Conservation (phyloP, 306 rosid species). For the Corylus heterophylla region DNA sequence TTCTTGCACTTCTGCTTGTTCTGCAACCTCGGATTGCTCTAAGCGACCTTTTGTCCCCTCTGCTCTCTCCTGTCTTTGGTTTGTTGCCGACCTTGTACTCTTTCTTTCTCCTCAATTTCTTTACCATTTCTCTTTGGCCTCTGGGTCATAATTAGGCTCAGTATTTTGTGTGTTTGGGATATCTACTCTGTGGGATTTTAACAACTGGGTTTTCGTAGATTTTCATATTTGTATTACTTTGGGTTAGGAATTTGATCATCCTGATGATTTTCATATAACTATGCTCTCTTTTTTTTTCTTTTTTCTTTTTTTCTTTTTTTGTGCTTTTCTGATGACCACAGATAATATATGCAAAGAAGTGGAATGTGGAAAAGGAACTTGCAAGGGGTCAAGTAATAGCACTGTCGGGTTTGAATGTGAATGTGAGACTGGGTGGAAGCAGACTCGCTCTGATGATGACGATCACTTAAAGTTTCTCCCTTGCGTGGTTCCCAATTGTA, state of each 20-base stretch:
- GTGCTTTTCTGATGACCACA: constrained; percentile 28
- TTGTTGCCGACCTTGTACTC: constrained; percentile 19
- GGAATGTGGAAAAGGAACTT: constrained; percentile 79
- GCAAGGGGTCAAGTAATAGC: constrained; percentile 62
- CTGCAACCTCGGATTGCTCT: constrained; percentile 42
- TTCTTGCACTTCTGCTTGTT: constrained; percentile 36
- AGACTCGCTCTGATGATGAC: constrained; percentile 32
- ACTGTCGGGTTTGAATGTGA: constrained; percentile 62
- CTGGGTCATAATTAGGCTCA: neutral
- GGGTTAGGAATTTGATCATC: neutral
- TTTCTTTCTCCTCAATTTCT: neutral
- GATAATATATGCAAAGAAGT: constrained; percentile 68
- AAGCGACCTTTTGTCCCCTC: constrained; percentile 49
- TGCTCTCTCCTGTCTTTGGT: constrained; percentile 69
- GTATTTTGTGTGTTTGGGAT: constrained; percentile 1
- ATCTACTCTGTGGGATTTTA: neutral
- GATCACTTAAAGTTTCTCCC: constrained; percentile 63
- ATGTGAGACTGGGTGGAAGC: constrained; percentile 82
- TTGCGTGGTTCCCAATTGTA: constrained; percentile 83
- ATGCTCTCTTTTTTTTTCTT: neutral
- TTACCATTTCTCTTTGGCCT: neutral
- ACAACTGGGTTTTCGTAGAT: constrained; percentile 19
- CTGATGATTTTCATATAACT: neutral
- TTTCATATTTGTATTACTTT: neutral
- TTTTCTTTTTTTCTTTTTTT: neutral